Base-by-base conservation (phyloP, 2,329 filamentous ascomycete species). In the Stachybotrys chartarum region DNA sequence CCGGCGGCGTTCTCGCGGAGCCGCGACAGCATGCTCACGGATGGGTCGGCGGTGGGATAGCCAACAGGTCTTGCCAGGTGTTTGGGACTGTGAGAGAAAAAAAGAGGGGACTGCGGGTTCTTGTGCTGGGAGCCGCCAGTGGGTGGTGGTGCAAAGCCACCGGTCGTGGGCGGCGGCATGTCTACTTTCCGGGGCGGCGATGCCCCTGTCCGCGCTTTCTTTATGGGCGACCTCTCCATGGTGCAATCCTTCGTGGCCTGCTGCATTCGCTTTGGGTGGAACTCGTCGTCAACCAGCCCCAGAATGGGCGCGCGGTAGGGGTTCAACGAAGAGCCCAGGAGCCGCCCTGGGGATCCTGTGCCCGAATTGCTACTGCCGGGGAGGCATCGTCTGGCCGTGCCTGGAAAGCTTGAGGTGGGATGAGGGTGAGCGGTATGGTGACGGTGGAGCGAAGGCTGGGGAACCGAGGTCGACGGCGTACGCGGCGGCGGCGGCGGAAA, bases 201-300 rank as follows among this genome's bases (percentile, higher is more conserved):
- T 5, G 77, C 71, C 52, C 78, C 78, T 32, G 70, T 74, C 52
- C 76, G 73, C 59, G 75, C 66, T 65, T 77, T 82, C 67, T 82
- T 82, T 30, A 69, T 58, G 10, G 71, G 70, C 7, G 66, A 68
- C 4, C 67, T 64, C 52, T 72, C 63, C 70, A 72, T 73, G 53
- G 54, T 57, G 45, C 10, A n/a, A 24, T 47, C 45, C 18, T 47
- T 24, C 45, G 16, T 47, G 18, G 45, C 18, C 45, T 47, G 45
- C n/a, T 47, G 45, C 58, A 52, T 46, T 66, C 67, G 47, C 58
- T 56, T 59, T 58, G 62, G 54, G 48, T 55, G 30, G 54, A 55
- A 42, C 56, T 56, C 46, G 61, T 58, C 45, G 63, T 60, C 46
- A 67, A 68, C 60, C 70, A 70, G 51, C 57, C 57, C 14, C 59